A percentile compares a stretch with the other conserved stretches of the same genome.
These are phyloP conservation scores for Amanita jacksonii DNA, from an alignment of 768 basidiomycete genomes.

Conservation along the genomic window DNA sequence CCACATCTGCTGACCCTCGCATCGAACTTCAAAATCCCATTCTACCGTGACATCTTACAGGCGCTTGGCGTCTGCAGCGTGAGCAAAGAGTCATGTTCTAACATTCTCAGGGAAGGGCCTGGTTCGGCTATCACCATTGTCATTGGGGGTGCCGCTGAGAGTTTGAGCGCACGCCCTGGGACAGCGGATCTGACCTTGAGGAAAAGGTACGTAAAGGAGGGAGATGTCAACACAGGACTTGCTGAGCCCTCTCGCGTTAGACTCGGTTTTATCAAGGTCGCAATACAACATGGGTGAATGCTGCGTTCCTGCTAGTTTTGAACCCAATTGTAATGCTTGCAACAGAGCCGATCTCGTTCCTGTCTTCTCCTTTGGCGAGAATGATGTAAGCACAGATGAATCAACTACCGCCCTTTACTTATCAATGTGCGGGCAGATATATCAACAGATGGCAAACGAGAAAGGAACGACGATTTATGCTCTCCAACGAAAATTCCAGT, in stretches of 20 bases:
- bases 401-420: background rate
- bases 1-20: conserved; percentile 90
- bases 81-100: conserved; percentile 81
- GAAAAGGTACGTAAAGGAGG: conserved; percentile 40
- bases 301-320: background rate
- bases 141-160: conserved; percentile 94
- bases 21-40: conserved; percentile 84
- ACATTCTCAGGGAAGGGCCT: conserved; percentile 62
- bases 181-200: conserved; percentile 84
- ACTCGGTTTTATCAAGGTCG: conserved; percentile 91
- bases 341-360: conserved; percentile 89
- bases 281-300: conserved; percentile 77
- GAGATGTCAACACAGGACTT: background rate
- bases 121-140: conserved; percentile 84
- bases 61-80: conserved; percentile 89
- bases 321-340: background rate
- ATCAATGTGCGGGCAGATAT: conserved; percentile 51
- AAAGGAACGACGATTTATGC: conserved; percentile 82
- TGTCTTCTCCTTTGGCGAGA: conserved; percentile 98
- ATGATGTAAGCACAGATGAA: conserved; percentile 59
- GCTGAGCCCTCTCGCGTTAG: conserved; percentile 25
- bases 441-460: conserved; percentile 93
- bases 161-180: conserved; percentile 89
- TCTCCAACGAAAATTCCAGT: conserved; percentile 87
- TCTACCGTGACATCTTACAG: conserved; percentile 89